A percentile compares a stretch with the other conserved stretches of the same genome.
phyloP scores from a whole-genome alignment of 2,329 filamentous ascomycete species.

The Pezicula rhizophila region DNA sequence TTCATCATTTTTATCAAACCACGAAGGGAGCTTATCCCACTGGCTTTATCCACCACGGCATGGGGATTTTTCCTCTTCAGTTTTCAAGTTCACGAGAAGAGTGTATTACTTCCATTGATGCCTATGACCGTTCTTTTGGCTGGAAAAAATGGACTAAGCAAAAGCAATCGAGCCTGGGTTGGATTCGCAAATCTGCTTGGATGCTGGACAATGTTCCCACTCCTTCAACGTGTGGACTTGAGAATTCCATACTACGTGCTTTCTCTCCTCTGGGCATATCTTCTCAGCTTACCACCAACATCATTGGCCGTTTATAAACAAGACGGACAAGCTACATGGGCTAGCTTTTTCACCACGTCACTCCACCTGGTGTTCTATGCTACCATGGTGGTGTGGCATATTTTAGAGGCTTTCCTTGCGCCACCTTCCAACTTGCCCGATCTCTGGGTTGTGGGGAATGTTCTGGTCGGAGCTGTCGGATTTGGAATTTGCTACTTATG shows the following conservation, averaged over 20 bases:
- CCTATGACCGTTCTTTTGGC: constrained; percentile 88
- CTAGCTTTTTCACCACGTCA: constrained; percentile 54
- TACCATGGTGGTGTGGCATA: constrained; percentile 75
- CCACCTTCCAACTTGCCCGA: constrained; percentile 79
- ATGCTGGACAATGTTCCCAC: constrained; percentile 88
- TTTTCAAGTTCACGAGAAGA: constrained; percentile 98
- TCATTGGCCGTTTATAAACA: constrained; percentile 64
- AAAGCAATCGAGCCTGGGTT: constrained; percentile 78
- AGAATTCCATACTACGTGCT: constrained; percentile 79
- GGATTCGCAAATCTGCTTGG: constrained; percentile 92
- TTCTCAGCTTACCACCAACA: constrained; percentile 79
- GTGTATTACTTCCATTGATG: constrained; percentile 82
- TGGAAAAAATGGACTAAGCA: constrained; percentile 69
- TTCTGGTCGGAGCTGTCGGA: constrained; percentile 75
- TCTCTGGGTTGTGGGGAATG: constrained; percentile 89
- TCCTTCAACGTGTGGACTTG: constrained; percentile 80
- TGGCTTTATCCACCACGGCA: constrained; percentile 74
- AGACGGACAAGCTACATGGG: constrained; percentile 37
- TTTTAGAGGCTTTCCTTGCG: constrained; percentile 59
- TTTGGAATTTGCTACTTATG: constrained; percentile 87
- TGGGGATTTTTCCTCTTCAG: constrained; percentile 98
- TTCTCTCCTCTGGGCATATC: constrained; percentile 82
- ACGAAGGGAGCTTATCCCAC: constrained; percentile 67
- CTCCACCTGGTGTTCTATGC: constrained; percentile 73
- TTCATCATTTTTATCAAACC: constrained; percentile 74